phyloP scores from a whole-genome alignment of 2,329 filamentous ascomycete genomes.

The Exophiala mesophila region DNA sequence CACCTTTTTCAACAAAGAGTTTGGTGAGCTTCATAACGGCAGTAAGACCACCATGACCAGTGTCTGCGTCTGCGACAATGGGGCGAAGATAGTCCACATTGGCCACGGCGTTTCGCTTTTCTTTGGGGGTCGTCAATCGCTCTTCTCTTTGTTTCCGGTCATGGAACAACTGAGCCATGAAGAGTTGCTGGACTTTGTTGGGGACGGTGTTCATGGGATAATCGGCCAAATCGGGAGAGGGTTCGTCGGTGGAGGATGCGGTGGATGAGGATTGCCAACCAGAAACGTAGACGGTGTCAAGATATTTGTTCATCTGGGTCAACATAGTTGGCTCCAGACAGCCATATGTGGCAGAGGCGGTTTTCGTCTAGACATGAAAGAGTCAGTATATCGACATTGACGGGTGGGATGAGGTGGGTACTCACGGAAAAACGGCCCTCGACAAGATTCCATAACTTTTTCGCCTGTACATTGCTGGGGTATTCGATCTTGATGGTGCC shows the following conservation, averaged over 20 bases:
- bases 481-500: constrained; percentile 88
- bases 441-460: constrained; percentile 91
- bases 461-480: constrained; percentile 78
- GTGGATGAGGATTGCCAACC: constrained; percentile 99
- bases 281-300: constrained; percentile 97
- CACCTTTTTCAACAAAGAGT: constrained; percentile 93
- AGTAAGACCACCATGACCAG: constrained; percentile 94
- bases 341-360: constrained; percentile 91
- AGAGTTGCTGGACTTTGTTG: constrained; percentile 95
- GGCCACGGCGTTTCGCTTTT: constrained; percentile 64
- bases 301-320: constrained; percentile 98
- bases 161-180: constrained; percentile 98
- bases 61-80: constrained; percentile 95
- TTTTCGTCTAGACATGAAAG: constrained; percentile 58
- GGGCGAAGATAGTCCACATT: constrained; percentile 93
- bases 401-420: too few species aligned
- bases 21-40: constrained; percentile 99
- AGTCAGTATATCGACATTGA: too few species aligned
- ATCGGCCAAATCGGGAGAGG: constrained; percentile 94
- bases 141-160: constrained; percentile 98
- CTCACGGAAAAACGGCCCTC: constrained; percentile 79
- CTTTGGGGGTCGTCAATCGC: constrained; percentile 70
- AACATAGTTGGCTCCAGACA: constrained; percentile 98
- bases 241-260: constrained; percentile 89
- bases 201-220: constrained; percentile 97